Conservation (phyloP, 2,329 filamentous ascomycete species). For the Colletotrichum tanaceti region DNA sequence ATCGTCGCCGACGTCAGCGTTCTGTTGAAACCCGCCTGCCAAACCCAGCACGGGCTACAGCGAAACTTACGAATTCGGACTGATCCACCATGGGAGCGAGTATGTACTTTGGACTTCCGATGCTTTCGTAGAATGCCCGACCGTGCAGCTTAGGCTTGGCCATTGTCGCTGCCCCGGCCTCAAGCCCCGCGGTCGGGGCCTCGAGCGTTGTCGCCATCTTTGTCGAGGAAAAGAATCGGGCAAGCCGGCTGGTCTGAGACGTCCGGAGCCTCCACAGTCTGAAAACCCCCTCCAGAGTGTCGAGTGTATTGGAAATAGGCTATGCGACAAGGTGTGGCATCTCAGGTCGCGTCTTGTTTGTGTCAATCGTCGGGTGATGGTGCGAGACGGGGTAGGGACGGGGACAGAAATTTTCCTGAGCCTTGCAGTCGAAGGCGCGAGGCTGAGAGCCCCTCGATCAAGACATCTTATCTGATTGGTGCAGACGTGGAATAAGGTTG, state of each 20-base stretch:
- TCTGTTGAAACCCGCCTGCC: neutral
- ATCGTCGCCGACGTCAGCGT: slow-evolving; percentile 3
- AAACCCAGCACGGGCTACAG: slow-evolving; percentile 17
- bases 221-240: slow-evolving; percentile 28
- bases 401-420: slow-evolving; percentile 18
- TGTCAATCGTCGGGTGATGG: neutral
- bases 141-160: slow-evolving; percentile 75
- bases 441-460: slow-evolving; percentile 29
- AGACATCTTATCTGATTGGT: slow-evolving; percentile 27
- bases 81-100: slow-evolving; percentile 98
- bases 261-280: slow-evolving; percentile 34
- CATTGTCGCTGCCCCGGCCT: slow-evolving; percentile 23
- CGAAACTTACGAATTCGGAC: slow-evolving; percentile 85
- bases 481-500: slow-evolving; percentile 7
- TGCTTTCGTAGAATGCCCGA: slow-evolving; percentile 91
- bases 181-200: slow-evolving; percentile 43
- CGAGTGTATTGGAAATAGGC: neutral
- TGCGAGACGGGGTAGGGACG: neutral
- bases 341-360: neutral
- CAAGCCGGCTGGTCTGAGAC: slow-evolving; percentile 35
- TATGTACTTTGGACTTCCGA: slow-evolving; percentile 90
- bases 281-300: slow-evolving; percentile 37
- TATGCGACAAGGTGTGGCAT: slow-evolving; percentile 6
- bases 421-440: slow-evolving; percentile 24
- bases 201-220: slow-evolving; percentile 48